Conservation (phyloP, 208 protist genomes). For the Leishmania martiniquensis region DNA sequence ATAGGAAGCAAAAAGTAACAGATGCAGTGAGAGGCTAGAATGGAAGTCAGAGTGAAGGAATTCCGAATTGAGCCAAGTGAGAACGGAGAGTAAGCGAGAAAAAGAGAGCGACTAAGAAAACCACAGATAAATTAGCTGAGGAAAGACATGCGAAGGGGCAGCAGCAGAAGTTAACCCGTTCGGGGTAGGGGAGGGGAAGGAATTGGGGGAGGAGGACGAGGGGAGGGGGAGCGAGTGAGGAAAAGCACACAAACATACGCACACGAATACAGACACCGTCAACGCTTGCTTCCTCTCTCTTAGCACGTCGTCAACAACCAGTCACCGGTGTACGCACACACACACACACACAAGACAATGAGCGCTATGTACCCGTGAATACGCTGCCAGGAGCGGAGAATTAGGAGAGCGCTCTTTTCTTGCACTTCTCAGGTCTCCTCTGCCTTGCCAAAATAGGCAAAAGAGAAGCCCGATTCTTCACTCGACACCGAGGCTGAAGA, state of each 20-base stretch:
- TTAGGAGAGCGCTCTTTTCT: neutral
- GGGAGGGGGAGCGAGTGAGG: neutral
- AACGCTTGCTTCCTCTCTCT: conserved; percentile 1
- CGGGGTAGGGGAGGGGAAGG: neutral
- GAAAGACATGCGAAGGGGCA: neutral
- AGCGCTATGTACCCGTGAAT: neutral
- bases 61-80: neutral
- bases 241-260: conserved; percentile 8
- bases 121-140: neutral
- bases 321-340: neutral
- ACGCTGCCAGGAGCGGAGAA: neutral
- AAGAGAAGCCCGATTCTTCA: neutral
- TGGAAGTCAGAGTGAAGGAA: neutral
- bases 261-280: conserved; percentile 1
- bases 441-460: neutral
- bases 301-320: neutral
- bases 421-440: neutral
- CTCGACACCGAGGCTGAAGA: neutral
- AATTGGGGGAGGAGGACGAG: too few relatives aligned
- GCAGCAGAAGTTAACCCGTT: neutral
- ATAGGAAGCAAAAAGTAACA: neutral
- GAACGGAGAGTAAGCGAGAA: neutral
- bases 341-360: neutral
- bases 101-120: neutral
- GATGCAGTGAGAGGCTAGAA: neutral